These are phyloP conservation scores for Pseudogymnoascus sp. DNA, from an alignment of 2,329 filamentous ascomycete genomes.

Conservation along the genomic window DNA sequence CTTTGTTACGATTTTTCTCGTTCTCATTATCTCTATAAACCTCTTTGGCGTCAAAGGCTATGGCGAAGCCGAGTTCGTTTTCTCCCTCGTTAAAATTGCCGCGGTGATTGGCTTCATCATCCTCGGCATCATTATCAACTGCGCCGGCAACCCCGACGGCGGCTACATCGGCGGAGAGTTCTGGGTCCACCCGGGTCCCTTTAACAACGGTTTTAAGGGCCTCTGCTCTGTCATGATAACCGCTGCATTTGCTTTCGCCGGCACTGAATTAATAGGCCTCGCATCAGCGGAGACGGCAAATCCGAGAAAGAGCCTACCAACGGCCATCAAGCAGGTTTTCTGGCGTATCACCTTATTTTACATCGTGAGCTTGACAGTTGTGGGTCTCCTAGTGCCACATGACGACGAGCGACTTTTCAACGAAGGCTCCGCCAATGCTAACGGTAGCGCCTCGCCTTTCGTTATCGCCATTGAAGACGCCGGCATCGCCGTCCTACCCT, in stretches of 20 bases:
- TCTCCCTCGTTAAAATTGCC: constrained; percentile 77
- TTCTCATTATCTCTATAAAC: constrained; percentile 75
- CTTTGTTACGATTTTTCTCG: constrained; percentile 77
- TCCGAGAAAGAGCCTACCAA: constrained; percentile 73
- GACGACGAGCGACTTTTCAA: constrained; percentile 56
- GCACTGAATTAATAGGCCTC: constrained; percentile 68
- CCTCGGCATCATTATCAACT: constrained; percentile 50
- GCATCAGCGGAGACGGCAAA: constrained; percentile 72
- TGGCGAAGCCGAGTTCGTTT: constrained; percentile 82
- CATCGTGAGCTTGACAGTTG: constrained; percentile 69
- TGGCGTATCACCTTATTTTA: constrained; percentile 93
- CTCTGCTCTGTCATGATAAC: constrained; percentile 46
- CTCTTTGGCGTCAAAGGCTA: constrained; percentile 83
- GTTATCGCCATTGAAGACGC: constrained; percentile 87
- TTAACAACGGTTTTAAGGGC: constrained; percentile 44
- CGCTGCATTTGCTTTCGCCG: constrained; percentile 60
- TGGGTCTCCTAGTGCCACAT: constrained; percentile 77
- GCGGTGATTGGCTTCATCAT: constrained; percentile 61
- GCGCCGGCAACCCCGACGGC: constrained; percentile 44
- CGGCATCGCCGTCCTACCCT: constrained; percentile 72
- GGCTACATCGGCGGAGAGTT: constrained; percentile 41
- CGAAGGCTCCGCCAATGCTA: constrained; percentile 23
- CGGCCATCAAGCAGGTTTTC: constrained; percentile 87
- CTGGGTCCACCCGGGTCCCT: constrained; percentile 22
- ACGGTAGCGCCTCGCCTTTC: constrained; percentile 65